Percentiles rank a stretch among this genome's conserved stretches.
Evolutionary conservation across 192 early-diverging fungal genomes (phyloP).

Genomic region (Coemansia sp.): DNA sequence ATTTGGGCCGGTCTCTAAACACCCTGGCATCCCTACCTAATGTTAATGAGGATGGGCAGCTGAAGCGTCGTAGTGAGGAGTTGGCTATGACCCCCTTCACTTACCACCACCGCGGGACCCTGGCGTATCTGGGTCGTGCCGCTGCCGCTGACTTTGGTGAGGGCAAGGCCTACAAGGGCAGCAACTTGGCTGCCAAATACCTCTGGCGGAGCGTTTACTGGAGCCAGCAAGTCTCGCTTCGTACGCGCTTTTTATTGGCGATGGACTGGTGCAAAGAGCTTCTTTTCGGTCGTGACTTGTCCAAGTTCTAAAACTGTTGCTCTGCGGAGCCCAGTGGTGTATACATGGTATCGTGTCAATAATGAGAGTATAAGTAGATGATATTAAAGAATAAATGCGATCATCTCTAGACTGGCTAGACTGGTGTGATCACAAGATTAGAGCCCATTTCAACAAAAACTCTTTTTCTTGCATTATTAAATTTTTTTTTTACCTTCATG

Average conservation of each 20-base stretch:
- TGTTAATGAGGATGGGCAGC: conserved; percentile 1
- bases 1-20: conserved; percentile 72
- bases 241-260: conserved; percentile 75
- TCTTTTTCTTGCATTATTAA: conserved; percentile 3
- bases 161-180: conserved; percentile 41
- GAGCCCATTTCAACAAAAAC: not conserved
- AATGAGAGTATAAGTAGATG: too few relatives aligned
- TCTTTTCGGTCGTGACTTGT: conserved; percentile 86
- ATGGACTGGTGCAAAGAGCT: conserved; percentile 91
- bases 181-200: conserved; percentile 51
- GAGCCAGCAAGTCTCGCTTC: conserved; percentile 61
- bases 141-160: conserved; percentile 54
- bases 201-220: conserved; percentile 55
- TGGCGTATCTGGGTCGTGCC: conserved; percentile 65
- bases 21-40: conserved; percentile 7
- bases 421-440: too few relatives aligned
- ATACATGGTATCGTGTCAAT: too few relatives aligned
- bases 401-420: too few relatives aligned
- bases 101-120: conserved; percentile 65
- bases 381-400: too few relatives aligned
- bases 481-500: conserved; percentile 1
- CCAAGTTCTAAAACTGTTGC: conserved; percentile 30
- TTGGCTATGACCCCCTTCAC: conserved; percentile 55
- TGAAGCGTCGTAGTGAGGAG: conserved; percentile 8
- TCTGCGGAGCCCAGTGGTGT: not conserved